A percentile compares a stretch with the other conserved stretches of the same genome.
Conservation (phyloP, 306 rosid species). For the Rosa multiflora region DNA sequence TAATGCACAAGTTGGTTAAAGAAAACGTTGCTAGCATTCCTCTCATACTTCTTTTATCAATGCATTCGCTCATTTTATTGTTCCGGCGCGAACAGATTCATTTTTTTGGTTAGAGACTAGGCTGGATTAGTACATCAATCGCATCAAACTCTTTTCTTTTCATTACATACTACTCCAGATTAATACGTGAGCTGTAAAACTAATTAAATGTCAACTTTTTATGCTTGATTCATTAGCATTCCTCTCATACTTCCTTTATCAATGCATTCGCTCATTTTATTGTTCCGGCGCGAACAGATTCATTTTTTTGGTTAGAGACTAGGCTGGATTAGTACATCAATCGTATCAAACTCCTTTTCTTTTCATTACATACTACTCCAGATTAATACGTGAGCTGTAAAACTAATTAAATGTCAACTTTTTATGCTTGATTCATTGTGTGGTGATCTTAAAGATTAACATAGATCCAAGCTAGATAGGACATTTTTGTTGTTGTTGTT, state of each 20-base stretch:
- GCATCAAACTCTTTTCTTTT: not conserved
- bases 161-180: not conserved
- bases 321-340: not conserved
- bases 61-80: not conserved
- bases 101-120: not conserved
- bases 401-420: not conserved
- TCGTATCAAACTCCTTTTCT: not conserved
- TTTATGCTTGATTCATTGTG: not conserved
- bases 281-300: not conserved
- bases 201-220: not conserved
- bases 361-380: not conserved
- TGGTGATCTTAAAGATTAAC: not conserved
- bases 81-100: not conserved
- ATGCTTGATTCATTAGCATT: not conserved
- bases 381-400: not conserved
- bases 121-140: not conserved
- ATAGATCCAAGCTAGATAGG: conserved; percentile 30
- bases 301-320: not conserved
- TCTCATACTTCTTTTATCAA: not conserved
- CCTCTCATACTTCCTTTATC: not conserved
- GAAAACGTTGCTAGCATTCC: not conserved
- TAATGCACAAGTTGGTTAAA: not conserved
- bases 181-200: not conserved
- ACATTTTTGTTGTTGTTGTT: conserved; percentile 24
- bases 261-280: not conserved